phyloP scores from a whole-genome alignment of 2,329 filamentous ascomycete species.

The Hypoxylon sp. region DNA sequence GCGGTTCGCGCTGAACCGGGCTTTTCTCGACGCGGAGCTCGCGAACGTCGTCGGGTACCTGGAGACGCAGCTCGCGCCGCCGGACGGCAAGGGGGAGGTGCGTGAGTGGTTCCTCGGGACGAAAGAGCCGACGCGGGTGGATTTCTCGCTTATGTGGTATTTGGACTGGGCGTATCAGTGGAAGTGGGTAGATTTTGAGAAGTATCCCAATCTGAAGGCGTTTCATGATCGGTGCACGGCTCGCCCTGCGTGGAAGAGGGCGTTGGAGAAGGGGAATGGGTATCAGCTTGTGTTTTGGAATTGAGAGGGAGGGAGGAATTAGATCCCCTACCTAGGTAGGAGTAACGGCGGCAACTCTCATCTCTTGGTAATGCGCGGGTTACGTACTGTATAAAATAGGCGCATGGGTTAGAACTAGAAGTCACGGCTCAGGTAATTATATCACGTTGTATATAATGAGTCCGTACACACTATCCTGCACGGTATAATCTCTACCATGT shows the following conservation, averaged over 20 bases:
- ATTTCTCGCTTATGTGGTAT: conserved; percentile 42
- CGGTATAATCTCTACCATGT: not conserved
- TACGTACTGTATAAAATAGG: not conserved
- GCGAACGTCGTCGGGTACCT: conserved; percentile 28
- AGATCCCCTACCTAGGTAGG: not conserved
- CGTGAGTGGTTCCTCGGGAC: conserved; percentile 43
- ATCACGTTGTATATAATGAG: not conserved
- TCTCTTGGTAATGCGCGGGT: not conserved
- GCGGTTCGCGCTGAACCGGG: conserved; percentile 23
- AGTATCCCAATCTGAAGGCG: conserved; percentile 32
- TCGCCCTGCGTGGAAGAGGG: conserved; percentile 44
- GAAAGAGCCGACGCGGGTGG: conserved; percentile 36
- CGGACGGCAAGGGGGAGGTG: conserved; percentile 10
- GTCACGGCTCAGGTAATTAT: not conserved
- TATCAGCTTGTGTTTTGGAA: conserved; percentile 36
- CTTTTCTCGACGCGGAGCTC: conserved; percentile 40
- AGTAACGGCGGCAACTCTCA: not conserved
- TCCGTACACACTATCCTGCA: not conserved
- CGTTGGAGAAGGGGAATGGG: conserved; percentile 46
- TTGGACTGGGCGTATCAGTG: conserved; percentile 38
- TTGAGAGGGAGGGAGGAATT: not conserved
- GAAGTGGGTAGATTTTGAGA: conserved; percentile 30
- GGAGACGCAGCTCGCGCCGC: conserved; percentile 30
- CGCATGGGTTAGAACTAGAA: not conserved
- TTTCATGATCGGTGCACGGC: conserved; percentile 33